Base-by-base conservation (phyloP, 1,284 basidiomycete species). In the Kwoniella shivajii region DNA sequence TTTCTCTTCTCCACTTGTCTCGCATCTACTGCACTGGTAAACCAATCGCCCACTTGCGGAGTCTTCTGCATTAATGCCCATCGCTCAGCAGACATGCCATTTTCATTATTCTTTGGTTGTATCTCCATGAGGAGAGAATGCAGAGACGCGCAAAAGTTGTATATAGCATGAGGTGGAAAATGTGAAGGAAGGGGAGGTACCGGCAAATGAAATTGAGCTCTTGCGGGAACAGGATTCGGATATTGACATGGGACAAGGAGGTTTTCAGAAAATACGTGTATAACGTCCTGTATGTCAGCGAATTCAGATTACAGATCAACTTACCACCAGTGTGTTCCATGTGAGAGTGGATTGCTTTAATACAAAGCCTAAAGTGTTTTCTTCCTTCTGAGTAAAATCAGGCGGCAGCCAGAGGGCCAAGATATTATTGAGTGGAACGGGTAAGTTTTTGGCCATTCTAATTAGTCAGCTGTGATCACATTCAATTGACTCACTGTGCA, bases 31-130 rank as follows among this genome's bases (percentile, higher is more conserved):
- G 50, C 48, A 7, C 65, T 43, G 1, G 73, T 72, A 49, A 72
- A 76, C 73, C 73, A 76, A 38, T 76, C 74, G 16, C 68, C 69
- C 37, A 41, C 27, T 24, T 59, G 52, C 14, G 68, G 65, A 2
- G 67, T 66, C 49, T 70, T 72, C 45, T 75, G 73, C 62, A 73
- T 62, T 48, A 76, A 56, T 2, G 67, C 72, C 74, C 74, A 76
- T 44, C 69, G 59, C 52, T 74, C 68, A 18, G 54, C 46, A n/a
- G 54, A 44, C 22, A 60, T 27, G n/a, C 55, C 55, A 39, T 39
- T 22, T 2, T 14, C 14, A 26, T 13, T 29, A 10, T 16, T 20
- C 9, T 30, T 22, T 18, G 68, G 72, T 54, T 72, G 66, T 26
- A 73, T 57, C 24, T 69, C 61, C 2, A 67, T 54, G 16, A 76